Evolutionary conservation across 371 early-diverging fungal species (phyloP).

Genomic region (Phascolomyces articulosus): DNA sequence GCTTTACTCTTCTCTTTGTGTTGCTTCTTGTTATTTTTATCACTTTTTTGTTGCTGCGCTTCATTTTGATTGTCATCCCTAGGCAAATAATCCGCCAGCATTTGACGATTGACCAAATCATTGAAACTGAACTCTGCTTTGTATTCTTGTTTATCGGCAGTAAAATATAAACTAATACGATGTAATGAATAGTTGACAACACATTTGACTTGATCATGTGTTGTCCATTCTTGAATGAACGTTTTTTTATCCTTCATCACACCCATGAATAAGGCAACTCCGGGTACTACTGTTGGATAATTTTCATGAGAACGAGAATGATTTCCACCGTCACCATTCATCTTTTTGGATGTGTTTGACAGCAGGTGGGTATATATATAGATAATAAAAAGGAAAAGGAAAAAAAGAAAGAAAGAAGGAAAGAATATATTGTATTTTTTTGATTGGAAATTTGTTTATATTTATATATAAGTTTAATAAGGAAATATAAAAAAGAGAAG

Average conservation of each 20-base stretch:
- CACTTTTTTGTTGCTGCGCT: neutral
- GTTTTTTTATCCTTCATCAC: neutral
- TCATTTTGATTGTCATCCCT: neutral
- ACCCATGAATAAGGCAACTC: neutral
- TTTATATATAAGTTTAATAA: neutral
- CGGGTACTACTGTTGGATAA: neutral
- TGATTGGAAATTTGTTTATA: too few relatives aligned
- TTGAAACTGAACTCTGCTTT: conserved; percentile 20
- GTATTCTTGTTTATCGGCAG: conserved; percentile 20
- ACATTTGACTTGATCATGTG: conserved; percentile 22
- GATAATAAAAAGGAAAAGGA: too few relatives aligned
- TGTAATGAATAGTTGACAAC: conserved; percentile 26
- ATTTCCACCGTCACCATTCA: too few relatives aligned
- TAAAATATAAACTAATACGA: conserved; percentile 30
- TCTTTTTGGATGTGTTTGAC: too few relatives aligned
- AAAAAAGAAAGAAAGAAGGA: too few relatives aligned
- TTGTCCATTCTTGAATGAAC: conserved; percentile 23
- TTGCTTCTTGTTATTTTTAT: neutral
- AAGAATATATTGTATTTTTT: too few relatives aligned
- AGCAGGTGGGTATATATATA: too few relatives aligned
- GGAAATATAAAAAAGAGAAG: neutral
- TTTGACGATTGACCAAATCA: neutral
- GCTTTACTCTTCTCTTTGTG: neutral
- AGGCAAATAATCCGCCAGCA: neutral
- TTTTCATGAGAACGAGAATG: too few relatives aligned